These are phyloP conservation scores for Gonium pectorale DNA, from an alignment of 139 green algal genomes.

Conservation along the genomic window DNA sequence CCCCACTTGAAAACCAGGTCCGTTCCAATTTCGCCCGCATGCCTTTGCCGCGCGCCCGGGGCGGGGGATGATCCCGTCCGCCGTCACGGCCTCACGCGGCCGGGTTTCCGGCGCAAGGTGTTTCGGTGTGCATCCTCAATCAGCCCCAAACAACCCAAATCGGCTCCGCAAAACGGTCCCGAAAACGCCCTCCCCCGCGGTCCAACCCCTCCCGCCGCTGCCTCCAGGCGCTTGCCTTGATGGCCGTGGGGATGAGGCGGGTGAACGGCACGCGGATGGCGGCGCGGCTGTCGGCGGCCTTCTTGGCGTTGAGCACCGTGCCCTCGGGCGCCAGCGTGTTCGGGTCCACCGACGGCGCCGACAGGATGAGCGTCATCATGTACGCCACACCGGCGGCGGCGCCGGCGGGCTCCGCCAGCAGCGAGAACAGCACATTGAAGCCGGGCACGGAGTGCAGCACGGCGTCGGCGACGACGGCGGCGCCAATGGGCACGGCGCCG, in stretches of 20 bases:
- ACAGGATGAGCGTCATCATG: constrained; percentile 79
- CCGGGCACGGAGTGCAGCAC: constrained; percentile 73
- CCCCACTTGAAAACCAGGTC: too few relatives aligned
- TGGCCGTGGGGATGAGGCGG: constrained; percentile 69
- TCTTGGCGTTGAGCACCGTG: constrained; percentile 76
- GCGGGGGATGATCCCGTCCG: too few relatives aligned
- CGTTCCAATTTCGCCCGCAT: too few relatives aligned
- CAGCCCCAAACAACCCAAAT: too few relatives aligned
- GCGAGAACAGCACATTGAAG: constrained; percentile 67
- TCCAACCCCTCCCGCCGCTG: too few relatives aligned
- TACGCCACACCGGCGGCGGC: constrained; percentile 78
- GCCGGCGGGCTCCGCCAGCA: constrained; percentile 70
- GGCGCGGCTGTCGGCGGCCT: constrained; percentile 66
- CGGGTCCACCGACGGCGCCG: constrained; percentile 68
- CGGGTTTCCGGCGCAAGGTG: too few relatives aligned
- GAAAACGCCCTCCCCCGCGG: too few relatives aligned
- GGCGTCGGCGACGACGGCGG: constrained; percentile 64
- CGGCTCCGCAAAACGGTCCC: too few relatives aligned
- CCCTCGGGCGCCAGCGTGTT: constrained; percentile 77
- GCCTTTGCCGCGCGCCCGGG: too few relatives aligned
- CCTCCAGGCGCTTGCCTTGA: constrained; percentile 58
- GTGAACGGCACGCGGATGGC: constrained; percentile 77
- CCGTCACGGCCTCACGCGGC: too few relatives aligned
- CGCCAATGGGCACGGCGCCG: constrained; percentile 58
- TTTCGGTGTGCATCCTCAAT: too few relatives aligned